phyloP scores from a whole-genome alignment of 768 basidiomycete species.

The Lactifluus subvellereus region DNA sequence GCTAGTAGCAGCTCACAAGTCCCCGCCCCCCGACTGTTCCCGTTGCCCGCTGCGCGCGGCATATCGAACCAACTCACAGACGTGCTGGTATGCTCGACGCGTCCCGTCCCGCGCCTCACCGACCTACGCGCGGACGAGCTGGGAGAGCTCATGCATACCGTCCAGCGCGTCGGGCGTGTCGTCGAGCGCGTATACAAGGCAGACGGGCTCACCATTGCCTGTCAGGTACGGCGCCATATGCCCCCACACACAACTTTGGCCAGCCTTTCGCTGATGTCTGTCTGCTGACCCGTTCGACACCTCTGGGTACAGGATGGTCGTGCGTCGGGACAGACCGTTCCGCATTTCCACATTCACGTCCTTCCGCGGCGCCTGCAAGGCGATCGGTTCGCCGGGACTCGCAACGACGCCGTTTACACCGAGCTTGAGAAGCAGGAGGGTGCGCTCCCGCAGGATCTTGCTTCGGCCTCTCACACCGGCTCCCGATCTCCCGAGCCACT shows the following conservation, averaged over 20 bases:
- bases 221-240: constrained; percentile 54
- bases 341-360: constrained; percentile 96
- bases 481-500: constrained; percentile 29
- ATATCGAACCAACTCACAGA: constrained; percentile 32
- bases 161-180: constrained; percentile 71
- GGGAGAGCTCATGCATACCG: constrained; percentile 69
- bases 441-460: constrained; percentile 40
- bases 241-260: not conserved
- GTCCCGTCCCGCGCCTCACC: constrained; percentile 44
- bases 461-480: not conserved
- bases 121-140: constrained; percentile 57
- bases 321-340: constrained; percentile 79
- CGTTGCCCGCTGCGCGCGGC: no score
- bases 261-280: constrained; percentile 6
- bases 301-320: constrained; percentile 60
- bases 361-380: constrained; percentile 72
- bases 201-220: constrained; percentile 80
- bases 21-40: constrained; percentile 16
- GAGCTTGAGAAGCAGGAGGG: constrained; percentile 64
- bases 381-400: constrained; percentile 51
- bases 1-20: constrained; percentile 29
- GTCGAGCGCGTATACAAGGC: constrained; percentile 80
- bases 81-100: constrained; percentile 48
- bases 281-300: no score
- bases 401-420: constrained; percentile 75